phyloP scores from a whole-genome alignment of 2,329 filamentous ascomycete species.

The Diaporthe caulivora region DNA sequence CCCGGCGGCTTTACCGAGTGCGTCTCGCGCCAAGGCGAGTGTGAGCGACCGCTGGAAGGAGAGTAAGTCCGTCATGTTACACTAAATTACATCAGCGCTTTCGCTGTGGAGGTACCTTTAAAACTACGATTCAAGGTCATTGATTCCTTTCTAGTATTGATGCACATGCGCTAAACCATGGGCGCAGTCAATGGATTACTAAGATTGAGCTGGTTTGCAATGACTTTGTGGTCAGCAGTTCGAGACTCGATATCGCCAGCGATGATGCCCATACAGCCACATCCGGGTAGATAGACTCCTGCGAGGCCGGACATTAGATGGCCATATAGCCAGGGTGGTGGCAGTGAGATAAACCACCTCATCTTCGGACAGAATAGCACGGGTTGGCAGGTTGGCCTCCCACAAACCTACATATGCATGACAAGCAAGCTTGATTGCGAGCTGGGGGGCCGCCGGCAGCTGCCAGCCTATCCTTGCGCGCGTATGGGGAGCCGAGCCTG shows the following conservation, averaged over 20 bases:
- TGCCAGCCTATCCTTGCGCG: slow-evolving; percentile 12
- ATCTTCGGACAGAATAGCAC: background rate
- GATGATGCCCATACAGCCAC: background rate
- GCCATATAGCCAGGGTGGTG: slow-evolving; percentile 19
- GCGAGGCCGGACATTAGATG: slow-evolving; percentile 26
- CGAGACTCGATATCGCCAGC: background rate
- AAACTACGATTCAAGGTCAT: background rate
- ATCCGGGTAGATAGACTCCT: slow-evolving; percentile 13
- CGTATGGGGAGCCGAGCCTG: background rate
- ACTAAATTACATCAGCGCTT: background rate
- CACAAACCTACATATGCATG: slow-evolving; percentile 13
- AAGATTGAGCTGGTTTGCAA: background rate
- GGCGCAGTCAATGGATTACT: background rate
- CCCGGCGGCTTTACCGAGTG: background rate
- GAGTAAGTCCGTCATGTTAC: background rate
- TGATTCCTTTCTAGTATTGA: background rate
- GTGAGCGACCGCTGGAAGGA: background rate
- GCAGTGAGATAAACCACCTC: slow-evolving; percentile 22
- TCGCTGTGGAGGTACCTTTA: background rate
- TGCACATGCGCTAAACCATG: background rate
- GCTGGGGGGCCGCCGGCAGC: slow-evolving; percentile 8
- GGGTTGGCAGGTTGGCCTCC: background rate
- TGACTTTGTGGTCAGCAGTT: background rate
- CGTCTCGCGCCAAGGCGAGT: slow-evolving; percentile 2
- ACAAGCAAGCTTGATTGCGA: slow-evolving; percentile 22